Conservation (phyloP, 2,329 filamentous ascomycete genomes). For the Aspergillus jensenii region DNA sequence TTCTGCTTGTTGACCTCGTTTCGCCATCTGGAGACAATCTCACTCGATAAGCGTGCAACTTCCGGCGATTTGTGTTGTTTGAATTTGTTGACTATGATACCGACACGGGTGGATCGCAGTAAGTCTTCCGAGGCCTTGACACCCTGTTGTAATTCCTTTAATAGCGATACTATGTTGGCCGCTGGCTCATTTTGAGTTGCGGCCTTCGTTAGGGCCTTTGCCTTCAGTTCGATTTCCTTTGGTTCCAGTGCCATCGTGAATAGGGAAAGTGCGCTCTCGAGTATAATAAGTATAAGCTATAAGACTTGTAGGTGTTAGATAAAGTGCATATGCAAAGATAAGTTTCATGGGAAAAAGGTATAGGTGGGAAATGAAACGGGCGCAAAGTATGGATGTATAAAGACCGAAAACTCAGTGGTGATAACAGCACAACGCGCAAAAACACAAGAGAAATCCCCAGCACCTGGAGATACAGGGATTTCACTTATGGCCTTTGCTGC, state of each 20-base stretch:
- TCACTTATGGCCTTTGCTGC: background rate
- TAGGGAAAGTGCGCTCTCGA: background rate
- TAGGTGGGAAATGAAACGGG: background rate
- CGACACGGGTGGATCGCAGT: conserved; percentile 85
- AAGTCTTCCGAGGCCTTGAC: conserved; percentile 85
- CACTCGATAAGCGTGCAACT: conserved; percentile 72
- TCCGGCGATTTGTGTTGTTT: conserved; percentile 74
- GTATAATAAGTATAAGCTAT: background rate
- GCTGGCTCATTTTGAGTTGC: conserved; percentile 72
- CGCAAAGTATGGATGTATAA: background rate
- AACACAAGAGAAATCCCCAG: background rate
- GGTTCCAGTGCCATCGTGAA: conserved; percentile 62
- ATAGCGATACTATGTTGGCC: conserved; percentile 68
- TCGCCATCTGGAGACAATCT: conserved; percentile 73
- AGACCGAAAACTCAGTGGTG: background rate
- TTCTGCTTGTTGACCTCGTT: conserved; percentile 51
- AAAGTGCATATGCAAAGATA: background rate
- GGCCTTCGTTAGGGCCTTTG: conserved; percentile 79
- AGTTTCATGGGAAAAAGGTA: background rate
- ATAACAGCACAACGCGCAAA: background rate
- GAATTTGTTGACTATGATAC: conserved; percentile 82
- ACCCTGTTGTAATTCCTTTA: conserved; percentile 77
- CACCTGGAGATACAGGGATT: background rate
- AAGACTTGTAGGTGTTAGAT: conserved; percentile 4
- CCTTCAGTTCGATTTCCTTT: conserved; percentile 74